Evolutionary conservation across 1,284 basidiomycete genomes (phyloP), one percentile per base, ranked within the genome.

Genomic region (Ceratorhiza oryzae-sativae): DNA sequence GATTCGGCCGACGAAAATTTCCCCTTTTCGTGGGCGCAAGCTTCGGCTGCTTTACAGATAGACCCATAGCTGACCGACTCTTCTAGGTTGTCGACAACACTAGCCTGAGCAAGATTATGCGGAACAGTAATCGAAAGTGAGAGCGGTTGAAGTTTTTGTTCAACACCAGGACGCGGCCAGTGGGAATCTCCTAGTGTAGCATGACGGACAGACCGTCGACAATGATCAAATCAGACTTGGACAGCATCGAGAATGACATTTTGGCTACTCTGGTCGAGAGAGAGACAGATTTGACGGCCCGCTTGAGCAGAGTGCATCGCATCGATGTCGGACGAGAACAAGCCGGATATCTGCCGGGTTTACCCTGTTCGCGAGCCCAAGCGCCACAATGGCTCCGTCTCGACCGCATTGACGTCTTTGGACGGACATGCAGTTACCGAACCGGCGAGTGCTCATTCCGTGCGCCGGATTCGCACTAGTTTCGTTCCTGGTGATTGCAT

Each of bases 41-140:
- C 74, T 73, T 77, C 79, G 65, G 81, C 78, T 1, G 77, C 77
- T 55, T 81, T 79, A 42, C 80, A 83, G 5, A 88, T 78, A 0
- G 81, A 79, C 1, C 85, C 85, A 75, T 91, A 90, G 78, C 89
- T 84, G 73, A 91, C 83, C 1, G 88, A 88, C 73, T 85, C 78
- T 0, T 80, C 76, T 3, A 92, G 79, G 74, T 90, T 84, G 77
- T 93, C 91, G 3, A 82, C 80, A 1, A 76, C 76, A 23, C 88
- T 88, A 2, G 89, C 81, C 10, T 77, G 76, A 12, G 82, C 80
- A 18, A 91, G 80, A 75, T 89, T 84, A 75, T 88, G 84, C 15
- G 82, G 80, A 55, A 93, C 83, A 8, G 80, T 79, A 8, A 91
- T 78, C 46, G 87, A 85, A 68, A 91, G 77, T 12, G 82, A 78